Percentiles rank a stretch among this genome's conserved stretches.
Conservation (phyloP, 495 filamentous ascomycete species). For the Copromyces sp. region DNA sequence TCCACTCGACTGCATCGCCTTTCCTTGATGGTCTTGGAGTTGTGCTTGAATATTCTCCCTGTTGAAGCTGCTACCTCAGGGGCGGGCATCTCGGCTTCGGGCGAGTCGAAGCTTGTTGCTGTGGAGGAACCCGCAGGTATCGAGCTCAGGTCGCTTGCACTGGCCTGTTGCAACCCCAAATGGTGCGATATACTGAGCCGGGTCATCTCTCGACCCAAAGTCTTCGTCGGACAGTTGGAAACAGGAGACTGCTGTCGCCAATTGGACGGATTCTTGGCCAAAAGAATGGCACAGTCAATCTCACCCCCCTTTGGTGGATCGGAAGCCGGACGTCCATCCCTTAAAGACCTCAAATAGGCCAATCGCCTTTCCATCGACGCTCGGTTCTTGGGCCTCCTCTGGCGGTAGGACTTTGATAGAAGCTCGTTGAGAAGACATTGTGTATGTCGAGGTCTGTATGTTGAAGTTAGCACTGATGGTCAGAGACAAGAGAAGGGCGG, state of each 20-base stretch:
- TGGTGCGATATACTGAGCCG: background rate
- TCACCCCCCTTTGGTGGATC: background rate
- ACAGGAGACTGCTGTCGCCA: background rate
- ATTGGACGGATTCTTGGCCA: background rate
- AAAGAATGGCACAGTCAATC: slow-evolving; percentile 6
- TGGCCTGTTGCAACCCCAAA: background rate
- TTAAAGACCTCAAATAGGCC: background rate
- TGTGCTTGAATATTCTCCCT: background rate
- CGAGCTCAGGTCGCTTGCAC: background rate
- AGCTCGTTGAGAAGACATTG: slow-evolving; percentile 13
- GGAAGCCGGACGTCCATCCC: background rate
- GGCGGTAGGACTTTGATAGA: slow-evolving; percentile 12
- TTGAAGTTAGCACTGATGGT: background rate
- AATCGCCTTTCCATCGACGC: slow-evolving; percentile 1
- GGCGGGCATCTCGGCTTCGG: background rate
- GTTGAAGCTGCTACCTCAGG: background rate
- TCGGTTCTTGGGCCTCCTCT: slow-evolving; percentile 10
- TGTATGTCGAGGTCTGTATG: slow-evolving; percentile 5
- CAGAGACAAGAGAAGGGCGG: background rate
- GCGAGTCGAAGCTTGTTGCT: background rate
- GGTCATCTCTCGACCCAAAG: background rate
- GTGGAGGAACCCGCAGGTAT: background rate
- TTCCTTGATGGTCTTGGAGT: background rate
- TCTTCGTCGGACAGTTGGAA: background rate
- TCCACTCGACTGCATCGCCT: background rate